Conservation (phyloP, 129 eudicot genomes). For the Saposhnikovia divaricata region DNA sequence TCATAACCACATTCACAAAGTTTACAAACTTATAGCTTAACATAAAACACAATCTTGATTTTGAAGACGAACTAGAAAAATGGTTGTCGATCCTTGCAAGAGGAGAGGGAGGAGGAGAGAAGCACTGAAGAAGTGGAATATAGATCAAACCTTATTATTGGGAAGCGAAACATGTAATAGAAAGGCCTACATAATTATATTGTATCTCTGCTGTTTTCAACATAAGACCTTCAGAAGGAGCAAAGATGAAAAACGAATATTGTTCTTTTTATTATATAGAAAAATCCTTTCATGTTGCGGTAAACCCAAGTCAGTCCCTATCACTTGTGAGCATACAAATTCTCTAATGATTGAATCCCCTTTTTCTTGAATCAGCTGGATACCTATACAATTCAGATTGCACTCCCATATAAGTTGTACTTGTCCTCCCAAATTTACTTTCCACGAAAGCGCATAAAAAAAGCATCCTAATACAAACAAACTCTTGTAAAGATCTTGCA, state of each 20-base stretch:
- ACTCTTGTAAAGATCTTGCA: not conserved
- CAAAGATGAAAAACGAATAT: not conserved
- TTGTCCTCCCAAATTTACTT: not conserved
- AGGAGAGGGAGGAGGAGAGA: not conserved
- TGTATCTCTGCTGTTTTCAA: not conserved
- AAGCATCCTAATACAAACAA: not conserved
- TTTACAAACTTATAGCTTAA: not conserved
- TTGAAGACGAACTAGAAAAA: not conserved
- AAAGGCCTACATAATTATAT: not conserved
- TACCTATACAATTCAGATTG: not conserved
- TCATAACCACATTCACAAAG: not conserved
- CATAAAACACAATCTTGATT: not conserved
- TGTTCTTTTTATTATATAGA: not conserved
- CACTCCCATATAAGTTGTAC: not conserved
- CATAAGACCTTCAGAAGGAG: not conserved
- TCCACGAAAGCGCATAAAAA: not conserved
- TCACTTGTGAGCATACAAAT: not conserved
- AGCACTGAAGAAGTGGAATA: not conserved
- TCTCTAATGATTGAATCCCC: not conserved
- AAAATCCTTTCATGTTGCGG: not conserved
- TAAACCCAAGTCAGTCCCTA: not conserved
- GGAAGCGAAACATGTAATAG: not conserved
- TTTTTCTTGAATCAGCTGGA: not conserved
- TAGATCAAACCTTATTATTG: not conserved
- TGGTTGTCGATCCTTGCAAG: not conserved